Conservation (phyloP, 345 rosid species). For the Arabidopsis arenosa region DNA sequence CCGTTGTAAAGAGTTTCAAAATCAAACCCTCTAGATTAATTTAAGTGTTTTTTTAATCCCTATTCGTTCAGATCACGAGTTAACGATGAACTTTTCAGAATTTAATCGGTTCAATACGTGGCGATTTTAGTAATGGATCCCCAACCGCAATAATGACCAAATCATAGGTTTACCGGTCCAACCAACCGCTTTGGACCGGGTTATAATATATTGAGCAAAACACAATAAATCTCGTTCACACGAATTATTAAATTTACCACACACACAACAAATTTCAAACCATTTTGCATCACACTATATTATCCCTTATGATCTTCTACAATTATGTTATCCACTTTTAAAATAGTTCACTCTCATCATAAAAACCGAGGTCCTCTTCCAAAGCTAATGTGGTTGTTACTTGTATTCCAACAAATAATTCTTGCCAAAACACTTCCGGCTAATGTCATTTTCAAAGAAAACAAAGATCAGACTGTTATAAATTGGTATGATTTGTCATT, state of each 20-base stretch:
- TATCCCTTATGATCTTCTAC: neutral
- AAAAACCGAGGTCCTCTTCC: too few relatives aligned
- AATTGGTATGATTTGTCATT: neutral
- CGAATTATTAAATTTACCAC: neutral
- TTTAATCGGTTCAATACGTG: too few relatives aligned
- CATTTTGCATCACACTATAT: neutral
- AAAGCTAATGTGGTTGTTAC: neutral
- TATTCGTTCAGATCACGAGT: too few relatives aligned
- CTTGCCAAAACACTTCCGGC: neutral
- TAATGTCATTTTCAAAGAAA: neutral
- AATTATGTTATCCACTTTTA: neutral
- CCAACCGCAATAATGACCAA: neutral
- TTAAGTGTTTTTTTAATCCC: too few relatives aligned
- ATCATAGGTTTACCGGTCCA: neutral
- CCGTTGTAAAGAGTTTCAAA: too few relatives aligned
- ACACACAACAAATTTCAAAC: neutral
- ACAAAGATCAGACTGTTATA: neutral
- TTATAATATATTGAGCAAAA: neutral
- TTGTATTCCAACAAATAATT: neutral
- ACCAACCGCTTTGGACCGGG: neutral
- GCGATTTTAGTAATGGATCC: neutral
- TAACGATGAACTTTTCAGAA: too few relatives aligned
- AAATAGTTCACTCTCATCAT: constrained; percentile 6
- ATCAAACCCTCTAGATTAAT: too few relatives aligned
- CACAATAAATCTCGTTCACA: neutral